Percentiles rank a stretch among this genome's conserved stretches.
Conservation (phyloP, 805 yeast species). For the Hanseniaspora lachancei region DNA sequence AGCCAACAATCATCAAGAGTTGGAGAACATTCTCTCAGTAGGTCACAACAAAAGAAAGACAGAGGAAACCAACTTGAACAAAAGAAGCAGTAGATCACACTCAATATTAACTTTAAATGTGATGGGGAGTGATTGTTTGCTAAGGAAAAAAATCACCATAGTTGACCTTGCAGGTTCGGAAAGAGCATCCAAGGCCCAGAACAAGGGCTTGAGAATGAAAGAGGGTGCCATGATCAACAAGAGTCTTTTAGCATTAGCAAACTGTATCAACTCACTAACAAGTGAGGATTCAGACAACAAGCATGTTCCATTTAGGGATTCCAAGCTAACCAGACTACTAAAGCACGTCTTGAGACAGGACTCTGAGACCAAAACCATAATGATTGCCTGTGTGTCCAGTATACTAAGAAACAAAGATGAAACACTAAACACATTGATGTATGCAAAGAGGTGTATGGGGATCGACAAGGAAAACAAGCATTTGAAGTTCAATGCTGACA, state of each 20-base stretch:
- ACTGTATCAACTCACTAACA: constrained; percentile 85
- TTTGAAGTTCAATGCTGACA: constrained; percentile 70
- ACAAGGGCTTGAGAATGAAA: constrained; percentile 63
- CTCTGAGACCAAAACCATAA: constrained; percentile 87
- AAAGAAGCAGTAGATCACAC: constrained; percentile 83
- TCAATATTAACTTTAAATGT: constrained; percentile 80
- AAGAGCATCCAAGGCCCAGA: constrained; percentile 79
- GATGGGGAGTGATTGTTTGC: constrained; percentile 30
- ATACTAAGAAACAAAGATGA: constrained; percentile 82
- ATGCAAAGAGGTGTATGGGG: constrained; percentile 83
- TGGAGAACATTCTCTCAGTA: constrained; percentile 57
- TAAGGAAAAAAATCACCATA: constrained; percentile 38
- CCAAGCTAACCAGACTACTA: constrained; percentile 72
- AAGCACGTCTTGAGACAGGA: constrained; percentile 65
- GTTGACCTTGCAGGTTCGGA: constrained; percentile 94
- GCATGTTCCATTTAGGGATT: constrained; percentile 85
- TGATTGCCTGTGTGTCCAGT: constrained; percentile 91
- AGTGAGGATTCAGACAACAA: constrained; percentile 25
- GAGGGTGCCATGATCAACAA: constrained; percentile 93
- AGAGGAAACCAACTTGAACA: constrained; percentile 83
- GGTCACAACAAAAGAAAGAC: constrained; percentile 71
- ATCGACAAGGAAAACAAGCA: constrained; percentile 69
- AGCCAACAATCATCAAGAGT: constrained; percentile 54
- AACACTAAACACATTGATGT: constrained; percentile 77
- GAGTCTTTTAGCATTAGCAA: constrained; percentile 78